Evolutionary conservation across 495 filamentous ascomycete genomes (phyloP).

Genomic region (Extremus antarcticus): DNA sequence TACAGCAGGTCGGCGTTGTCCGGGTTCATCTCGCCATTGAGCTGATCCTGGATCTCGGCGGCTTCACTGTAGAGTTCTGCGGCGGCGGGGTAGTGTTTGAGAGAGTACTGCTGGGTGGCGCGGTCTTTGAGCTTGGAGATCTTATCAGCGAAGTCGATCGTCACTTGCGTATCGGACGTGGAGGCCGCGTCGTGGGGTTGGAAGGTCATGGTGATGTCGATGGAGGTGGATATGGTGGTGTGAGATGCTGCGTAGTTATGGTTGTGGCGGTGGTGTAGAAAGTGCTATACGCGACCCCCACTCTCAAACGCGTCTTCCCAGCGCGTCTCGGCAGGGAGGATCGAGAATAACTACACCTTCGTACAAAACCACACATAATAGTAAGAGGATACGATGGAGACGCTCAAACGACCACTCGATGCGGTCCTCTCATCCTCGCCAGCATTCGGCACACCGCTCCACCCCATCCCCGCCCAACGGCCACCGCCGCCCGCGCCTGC

Average conservation of each 20-base stretch:
- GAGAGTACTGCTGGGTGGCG: constrained; percentile 61
- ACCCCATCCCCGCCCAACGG: constrained; percentile 48
- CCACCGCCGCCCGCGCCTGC: constrained; percentile 33
- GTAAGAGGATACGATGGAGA: constrained; percentile 10
- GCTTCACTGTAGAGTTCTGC: constrained; percentile 81
- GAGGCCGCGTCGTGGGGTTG: constrained; percentile 6
- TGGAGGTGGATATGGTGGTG: not conserved
- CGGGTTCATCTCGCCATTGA: constrained; percentile 83
- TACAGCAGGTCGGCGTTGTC: constrained; percentile 89
- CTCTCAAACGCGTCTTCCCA: not conserved
- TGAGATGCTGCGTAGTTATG: not conserved
- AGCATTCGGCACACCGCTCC: constrained; percentile 72
- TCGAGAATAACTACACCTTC: not conserved
- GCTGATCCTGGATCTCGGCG: constrained; percentile 75
- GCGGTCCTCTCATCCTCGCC: constrained; percentile 78
- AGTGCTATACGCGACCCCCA: too few relatives aligned
- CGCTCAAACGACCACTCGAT: constrained; percentile 31
- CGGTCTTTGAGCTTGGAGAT: constrained; percentile 40
- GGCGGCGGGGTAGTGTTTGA: constrained; percentile 74
- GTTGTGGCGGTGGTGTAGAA: too few relatives aligned
- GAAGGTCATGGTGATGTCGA: constrained; percentile 5
- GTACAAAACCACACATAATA: not conserved
- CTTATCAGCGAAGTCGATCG: constrained; percentile 21
- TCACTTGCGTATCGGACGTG: constrained; percentile 3
- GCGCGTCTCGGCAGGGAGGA: too few relatives aligned